Base-by-base conservation (phyloP, 2,329 filamentous ascomycete species). In the Verticillium tricorpus region DNA sequence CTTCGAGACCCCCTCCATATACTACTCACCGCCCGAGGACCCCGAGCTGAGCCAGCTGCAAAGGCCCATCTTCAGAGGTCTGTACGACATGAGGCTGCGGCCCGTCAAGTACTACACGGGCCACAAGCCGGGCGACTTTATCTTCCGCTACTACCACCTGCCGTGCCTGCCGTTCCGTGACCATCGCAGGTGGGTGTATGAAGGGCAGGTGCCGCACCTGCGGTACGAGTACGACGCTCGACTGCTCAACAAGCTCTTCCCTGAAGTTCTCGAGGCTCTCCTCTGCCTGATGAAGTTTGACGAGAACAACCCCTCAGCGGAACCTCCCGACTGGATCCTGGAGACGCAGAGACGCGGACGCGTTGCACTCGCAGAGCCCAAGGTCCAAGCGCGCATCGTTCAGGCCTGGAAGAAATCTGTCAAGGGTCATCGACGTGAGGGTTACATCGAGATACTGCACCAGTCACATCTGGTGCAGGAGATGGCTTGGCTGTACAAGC, bases 41-140 rank as follows among this genome's bases (percentile, higher is more conserved):
- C 45, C 45, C 45, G 5, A 22, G 17, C 11, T 19, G n/a, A 50
- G 22, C 45, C 45, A 9, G 4, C 2, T 22, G 45, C n/a, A 50
- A 11, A n/a, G 45, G 3, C n/a, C 19, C 19, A n/a, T 50, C 45
- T 50, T n/a, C 7, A 22, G 19, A 50, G 45, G 45, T n/a, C 45
- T 50, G 9, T 50, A 50, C n/a, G 45, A 50, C 19, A 25, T n/a
- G 5, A 25, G n/a, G 12, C 45, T 50, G 1, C n/a, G 45, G 19
- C 19, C 15, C n/a, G 55, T 56, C 45, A 37, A n/a, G 15, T 58
- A 63, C 34, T 74, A 72, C 60, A 62, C 69, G 17, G 68, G 69
- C 3, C 66, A 69, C 34, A 0, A 17, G 2, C 65, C 63, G 1
- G 70, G 72, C 25, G 66, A 67, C 22, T 72, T 68, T 39, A 69